Conservation (phyloP, 257 asterid species). For the Fraxinus pennsylvanica region DNA sequence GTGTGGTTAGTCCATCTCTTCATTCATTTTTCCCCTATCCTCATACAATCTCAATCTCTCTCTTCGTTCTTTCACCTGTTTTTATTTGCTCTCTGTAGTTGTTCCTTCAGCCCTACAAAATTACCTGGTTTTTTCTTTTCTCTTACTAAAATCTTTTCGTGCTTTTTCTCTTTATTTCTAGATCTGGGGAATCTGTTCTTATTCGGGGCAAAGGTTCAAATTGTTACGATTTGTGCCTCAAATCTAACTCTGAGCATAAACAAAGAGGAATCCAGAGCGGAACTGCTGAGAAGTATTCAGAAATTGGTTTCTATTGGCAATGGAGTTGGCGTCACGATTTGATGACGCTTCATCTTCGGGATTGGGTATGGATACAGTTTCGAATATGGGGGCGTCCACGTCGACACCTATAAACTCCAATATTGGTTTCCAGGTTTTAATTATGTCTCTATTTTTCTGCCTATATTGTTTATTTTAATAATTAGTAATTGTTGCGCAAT, state of each 20-base stretch:
- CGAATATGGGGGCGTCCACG: conserved; percentile 21
- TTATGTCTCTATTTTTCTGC: not conserved
- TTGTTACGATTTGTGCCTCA: conserved; percentile 20
- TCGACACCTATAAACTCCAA: conserved; percentile 54
- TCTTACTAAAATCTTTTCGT: too few relatives aligned
- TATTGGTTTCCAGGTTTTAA: conserved; percentile 51
- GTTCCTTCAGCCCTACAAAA: too few relatives aligned
- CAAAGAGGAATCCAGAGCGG: not conserved
- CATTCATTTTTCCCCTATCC: too few relatives aligned
- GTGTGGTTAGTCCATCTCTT: too few relatives aligned
- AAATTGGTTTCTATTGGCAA: not conserved
- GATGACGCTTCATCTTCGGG: conserved; percentile 37
- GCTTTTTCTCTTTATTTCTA: too few relatives aligned
- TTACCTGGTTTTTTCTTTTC: too few relatives aligned
- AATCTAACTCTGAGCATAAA: conserved; percentile 47
- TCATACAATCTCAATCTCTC: too few relatives aligned
- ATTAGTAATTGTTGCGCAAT: not conserved
- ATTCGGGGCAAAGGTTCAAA: too few relatives aligned
- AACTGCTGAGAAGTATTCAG: not conserved
- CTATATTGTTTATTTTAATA: not conserved
- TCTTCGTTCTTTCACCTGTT: too few relatives aligned
- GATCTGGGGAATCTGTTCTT: too few relatives aligned
- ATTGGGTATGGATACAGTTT: conserved; percentile 29
- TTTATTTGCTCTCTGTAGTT: too few relatives aligned
- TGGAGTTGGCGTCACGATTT: conserved; percentile 24